phyloP scores from a whole-genome alignment of 495 filamentous ascomycete species.

The Chlorociboria aeruginascens region DNA sequence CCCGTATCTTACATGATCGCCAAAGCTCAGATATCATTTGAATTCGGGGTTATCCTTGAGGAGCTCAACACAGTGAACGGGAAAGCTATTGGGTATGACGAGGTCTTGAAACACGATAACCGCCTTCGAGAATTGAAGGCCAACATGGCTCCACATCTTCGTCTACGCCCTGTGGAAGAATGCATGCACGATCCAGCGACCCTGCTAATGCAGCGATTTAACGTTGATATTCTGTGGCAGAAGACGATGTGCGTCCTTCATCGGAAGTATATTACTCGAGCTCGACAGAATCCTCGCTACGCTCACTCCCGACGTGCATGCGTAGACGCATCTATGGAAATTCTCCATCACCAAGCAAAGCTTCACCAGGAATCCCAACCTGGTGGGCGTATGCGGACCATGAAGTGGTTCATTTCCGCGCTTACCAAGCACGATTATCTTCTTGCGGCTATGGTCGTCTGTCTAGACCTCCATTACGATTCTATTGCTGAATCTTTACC shows the following conservation, averaged over 20 bases:
- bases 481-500: slow-evolving; percentile 9
- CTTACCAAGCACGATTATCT: slow-evolving; percentile 75
- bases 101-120: slow-evolving; percentile 64
- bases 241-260: slow-evolving; percentile 78
- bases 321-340: slow-evolving; percentile 65
- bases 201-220: slow-evolving; percentile 72
- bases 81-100: slow-evolving; percentile 57
- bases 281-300: slow-evolving; percentile 60
- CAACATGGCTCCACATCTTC: slow-evolving; percentile 56
- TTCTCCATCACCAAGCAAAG: slow-evolving; percentile 64
- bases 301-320: slow-evolving; percentile 71
- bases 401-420: slow-evolving; percentile 62
- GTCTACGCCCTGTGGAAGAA: slow-evolving; percentile 57
- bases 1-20: slow-evolving; percentile 80
- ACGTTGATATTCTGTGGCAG: slow-evolving; percentile 69
- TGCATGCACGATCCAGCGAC: slow-evolving; percentile 60
- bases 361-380: slow-evolving; percentile 64
- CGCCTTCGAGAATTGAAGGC: slow-evolving; percentile 56
- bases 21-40: slow-evolving; percentile 37
- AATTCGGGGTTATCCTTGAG: slow-evolving; percentile 40
- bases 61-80: slow-evolving; percentile 32
- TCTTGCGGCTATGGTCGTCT: slow-evolving; percentile 80
- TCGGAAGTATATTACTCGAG: slow-evolving; percentile 64
- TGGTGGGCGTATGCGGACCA: slow-evolving; percentile 55
- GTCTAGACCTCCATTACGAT: slow-evolving; percentile 57